Evolutionary conservation across 768 basidiomycete genomes (phyloP), one percentile per base, ranked within the genome.

Genomic region (Tylopilus felleus): DNA sequence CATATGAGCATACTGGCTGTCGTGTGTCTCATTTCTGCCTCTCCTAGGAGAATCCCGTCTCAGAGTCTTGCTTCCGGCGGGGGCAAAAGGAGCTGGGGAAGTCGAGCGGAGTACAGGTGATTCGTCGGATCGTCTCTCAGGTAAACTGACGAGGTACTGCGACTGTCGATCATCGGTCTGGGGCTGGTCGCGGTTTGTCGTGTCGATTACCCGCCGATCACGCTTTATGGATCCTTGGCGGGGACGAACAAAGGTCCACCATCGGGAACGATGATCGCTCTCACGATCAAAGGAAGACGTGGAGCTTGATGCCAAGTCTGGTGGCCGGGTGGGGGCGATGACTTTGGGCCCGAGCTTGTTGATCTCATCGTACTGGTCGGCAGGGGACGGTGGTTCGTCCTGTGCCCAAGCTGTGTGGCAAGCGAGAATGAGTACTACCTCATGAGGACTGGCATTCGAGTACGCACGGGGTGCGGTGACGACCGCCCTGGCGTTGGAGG

Each of bases 341-440:
- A 67, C 71, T 53, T 65, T 60, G 21, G 65, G 60, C 45, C 58
- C 59, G 69, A 65, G 63, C 55, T 61, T 62, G 33, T 58, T 64
- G 6, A 63, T 59, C 28, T 75, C 76, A 45, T 82, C 78, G 40
- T 65, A 65, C 29, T 68, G 61, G 41, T 78, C 77, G 4, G 73
- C 79, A 1, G 88, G 87, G 0, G 88, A 90, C 5, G 88, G 87
- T 5, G 88, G 88, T 64, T 93, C 90, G 65, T 92, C 86, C 60
- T 80, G 77, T 5, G 90, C 90, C 90, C 90, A 93, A 46, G 90
- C 90, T 93, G 49, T 93, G 49, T 13, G 45, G 31, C 1, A 50
- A 50, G 40, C 10, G 22, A 46, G 59, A 43, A 53, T 57, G 42
- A 60, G 55, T 22, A 27, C 19, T 19, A 49, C n/a, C 9, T 8